Evolutionary conservation across 306 rosid genomes (phyloP), one percentile per base, ranked within the genome.

Genomic region (Parietaria judaica): DNA sequence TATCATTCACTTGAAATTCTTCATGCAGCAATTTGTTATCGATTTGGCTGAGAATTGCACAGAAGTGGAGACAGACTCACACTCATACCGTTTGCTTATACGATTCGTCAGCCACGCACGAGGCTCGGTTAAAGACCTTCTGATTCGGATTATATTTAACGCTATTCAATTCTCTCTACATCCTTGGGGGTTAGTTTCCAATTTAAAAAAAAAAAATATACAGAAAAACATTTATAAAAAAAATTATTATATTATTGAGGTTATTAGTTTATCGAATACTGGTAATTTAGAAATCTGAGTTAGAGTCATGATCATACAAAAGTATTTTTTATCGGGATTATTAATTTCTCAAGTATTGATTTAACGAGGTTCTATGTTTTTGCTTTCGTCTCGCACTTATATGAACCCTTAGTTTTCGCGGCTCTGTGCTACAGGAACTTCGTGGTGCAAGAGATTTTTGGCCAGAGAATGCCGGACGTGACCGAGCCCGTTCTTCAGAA

Each of bases 21-120:
- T 45, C 43, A 13, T 45, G 69, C 87, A 87, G 96, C 1, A 53
- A 74, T 75, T 87, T 77, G 52, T 82, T 49, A 41, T 6, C 14
- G 73, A 51, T 58, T 66, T 87, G 67, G 79, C 73, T 14, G 56
- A 50, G 9, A 67, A 74, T 67, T 72, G 82, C 49, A 39, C 48
- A 5, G 39, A 14, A n/a, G 65, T 84, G 12, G 84, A 89, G 38
- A 80, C 60, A 48, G 87, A 84, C 46, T 80, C 79, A 70, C 72
- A 67, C 1, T 92, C 89, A 12, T 87, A 87, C 44, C 76, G 84
- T 31, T 80, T 84, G 72, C 76, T 87, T 72, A 83, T 80, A 51
- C 70, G 76, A 6, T 87, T 82, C 4, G 56, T 82, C 36, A 54
- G 68, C 49, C 53, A 60, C 71, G 61, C 80, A 35, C 57, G 8